These are phyloP conservation scores for Colletotrichum chlorophyti DNA, from an alignment of 2,329 filamentous ascomycete genomes.

Conservation along the genomic window DNA sequence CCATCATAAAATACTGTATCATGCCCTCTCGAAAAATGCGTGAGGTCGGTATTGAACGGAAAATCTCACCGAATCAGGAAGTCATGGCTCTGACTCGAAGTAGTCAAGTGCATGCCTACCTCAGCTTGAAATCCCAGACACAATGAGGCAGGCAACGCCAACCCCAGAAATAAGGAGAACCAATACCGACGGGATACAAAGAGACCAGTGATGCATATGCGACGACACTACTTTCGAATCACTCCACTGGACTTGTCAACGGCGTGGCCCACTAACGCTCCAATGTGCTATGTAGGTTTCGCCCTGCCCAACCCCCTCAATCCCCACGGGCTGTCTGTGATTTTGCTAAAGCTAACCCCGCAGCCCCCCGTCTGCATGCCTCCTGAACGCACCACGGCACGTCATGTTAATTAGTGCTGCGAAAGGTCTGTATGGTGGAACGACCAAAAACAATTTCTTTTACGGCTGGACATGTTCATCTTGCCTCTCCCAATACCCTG, in stretches of 20 bases:
- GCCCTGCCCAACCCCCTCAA: too few species aligned
- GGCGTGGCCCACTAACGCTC: too few species aligned
- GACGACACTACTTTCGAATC: too few species aligned
- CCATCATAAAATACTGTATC: not conserved
- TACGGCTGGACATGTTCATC: conserved; percentile 3
- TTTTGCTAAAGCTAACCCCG: too few species aligned
- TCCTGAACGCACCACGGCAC: not conserved
- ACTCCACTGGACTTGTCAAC: too few species aligned
- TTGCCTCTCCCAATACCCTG: conserved; percentile 3
- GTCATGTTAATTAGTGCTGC: not conserved
- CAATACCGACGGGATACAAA: too few species aligned
- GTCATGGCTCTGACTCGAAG: not conserved
- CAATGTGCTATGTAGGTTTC: too few species aligned
- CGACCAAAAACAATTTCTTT: conserved; percentile 1
- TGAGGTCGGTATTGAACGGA: not conserved
- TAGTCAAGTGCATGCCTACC: not conserved
- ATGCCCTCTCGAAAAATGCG: not conserved
- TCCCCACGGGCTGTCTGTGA: conserved; percentile 2
- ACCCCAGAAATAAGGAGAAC: too few species aligned
- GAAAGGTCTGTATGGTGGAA: conserved; percentile 20
- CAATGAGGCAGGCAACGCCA: too few species aligned
- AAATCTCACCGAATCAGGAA: not conserved
- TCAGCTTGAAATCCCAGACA: not conserved
- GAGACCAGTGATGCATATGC: too few species aligned
- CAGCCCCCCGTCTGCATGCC: not conserved